Evolutionary conservation across 495 filamentous ascomycete genomes (phyloP).

Genomic region (Lepraria neglecta): DNA sequence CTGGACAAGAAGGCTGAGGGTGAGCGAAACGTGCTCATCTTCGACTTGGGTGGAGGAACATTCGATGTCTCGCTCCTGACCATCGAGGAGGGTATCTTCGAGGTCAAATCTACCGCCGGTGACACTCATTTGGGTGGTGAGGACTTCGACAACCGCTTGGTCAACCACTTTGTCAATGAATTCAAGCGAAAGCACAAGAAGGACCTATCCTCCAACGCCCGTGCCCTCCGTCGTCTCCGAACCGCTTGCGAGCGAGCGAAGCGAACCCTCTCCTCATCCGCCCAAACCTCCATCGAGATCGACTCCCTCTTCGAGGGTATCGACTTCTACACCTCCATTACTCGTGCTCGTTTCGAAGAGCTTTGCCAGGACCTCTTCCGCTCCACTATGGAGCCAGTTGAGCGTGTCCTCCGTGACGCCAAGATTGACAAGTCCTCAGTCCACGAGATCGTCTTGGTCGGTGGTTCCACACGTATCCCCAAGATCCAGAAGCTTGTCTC

Average conservation of each 20-base stretch:
- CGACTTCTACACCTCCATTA: conserved; percentile 98
- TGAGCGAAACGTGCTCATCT: conserved; percentile 98
- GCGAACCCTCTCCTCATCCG: conserved; percentile 93
- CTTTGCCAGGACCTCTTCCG: conserved; percentile 96
- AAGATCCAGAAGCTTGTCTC: conserved; percentile 96
- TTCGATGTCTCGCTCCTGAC: conserved; percentile 99
- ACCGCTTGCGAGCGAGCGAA: conserved; percentile 99
- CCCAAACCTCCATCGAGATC: conserved; percentile 97
- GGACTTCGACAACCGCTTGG: conserved; percentile 96
- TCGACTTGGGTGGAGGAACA: conserved; percentile 98
- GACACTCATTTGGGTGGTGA: conserved; percentile 99
- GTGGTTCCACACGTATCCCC: conserved; percentile 98
- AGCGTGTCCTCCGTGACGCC: conserved; percentile 96
- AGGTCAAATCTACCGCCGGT: conserved; percentile 97
- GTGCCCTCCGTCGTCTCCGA: conserved; percentile 93
- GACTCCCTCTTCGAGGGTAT: conserved; percentile 97
- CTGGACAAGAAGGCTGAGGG: conserved; percentile 94
- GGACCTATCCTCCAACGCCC: conserved; percentile 77
- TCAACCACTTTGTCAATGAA: conserved; percentile 92
- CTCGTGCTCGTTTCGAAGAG: conserved; percentile 98
- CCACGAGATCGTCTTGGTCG: conserved; percentile 96
- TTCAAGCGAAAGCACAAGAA: conserved; percentile 89
- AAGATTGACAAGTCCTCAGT: conserved; percentile 90
- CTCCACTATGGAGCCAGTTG: conserved; percentile 93
- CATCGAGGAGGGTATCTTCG: conserved; percentile 99